Conservation (phyloP, 2,329 filamentous ascomycete species). For the Colletotrichum sp. region DNA sequence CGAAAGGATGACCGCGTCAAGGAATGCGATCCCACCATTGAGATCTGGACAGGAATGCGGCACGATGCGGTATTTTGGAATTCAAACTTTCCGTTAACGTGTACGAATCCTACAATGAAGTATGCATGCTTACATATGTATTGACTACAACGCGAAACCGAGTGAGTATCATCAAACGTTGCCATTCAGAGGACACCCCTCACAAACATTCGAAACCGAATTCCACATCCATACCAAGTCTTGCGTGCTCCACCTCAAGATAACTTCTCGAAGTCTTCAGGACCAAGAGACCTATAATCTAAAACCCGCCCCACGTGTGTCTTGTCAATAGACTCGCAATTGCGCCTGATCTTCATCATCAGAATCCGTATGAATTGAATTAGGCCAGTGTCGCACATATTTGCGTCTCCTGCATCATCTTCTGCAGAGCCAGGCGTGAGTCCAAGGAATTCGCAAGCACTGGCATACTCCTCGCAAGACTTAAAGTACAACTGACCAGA, state of each 20-base stretch:
- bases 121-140: neutral
- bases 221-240: too few relatives aligned
- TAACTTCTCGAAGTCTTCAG: too few relatives aligned
- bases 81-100: neutral
- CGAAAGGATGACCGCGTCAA: neutral
- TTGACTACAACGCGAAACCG: too few relatives aligned
- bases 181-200: too few relatives aligned
- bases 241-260: too few relatives aligned
- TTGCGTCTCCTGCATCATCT: too few relatives aligned
- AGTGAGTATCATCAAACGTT: too few relatives aligned
- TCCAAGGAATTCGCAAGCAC: slow-evolving; percentile 57
- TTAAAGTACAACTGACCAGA: slow-evolving; percentile 70
- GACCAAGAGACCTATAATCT: too few relatives aligned
- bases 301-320: slow-evolving; percentile 33
- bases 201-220: too few relatives aligned
- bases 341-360: slow-evolving; percentile 38
- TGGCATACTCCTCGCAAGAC: slow-evolving; percentile 57
- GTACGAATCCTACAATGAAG: neutral
- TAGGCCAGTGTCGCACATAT: slow-evolving; percentile 33
- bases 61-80: neutral
- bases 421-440: slow-evolving; percentile 30
- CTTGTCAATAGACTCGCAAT: slow-evolving; percentile 42
- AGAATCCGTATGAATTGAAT: slow-evolving; percentile 39
- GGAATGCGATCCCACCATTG: neutral
- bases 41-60: neutral